Evolutionary conservation across 441 rosid species (phyloP), one percentile per base, ranked within the genome.

Genomic region (Raphanus hybrid): DNA sequence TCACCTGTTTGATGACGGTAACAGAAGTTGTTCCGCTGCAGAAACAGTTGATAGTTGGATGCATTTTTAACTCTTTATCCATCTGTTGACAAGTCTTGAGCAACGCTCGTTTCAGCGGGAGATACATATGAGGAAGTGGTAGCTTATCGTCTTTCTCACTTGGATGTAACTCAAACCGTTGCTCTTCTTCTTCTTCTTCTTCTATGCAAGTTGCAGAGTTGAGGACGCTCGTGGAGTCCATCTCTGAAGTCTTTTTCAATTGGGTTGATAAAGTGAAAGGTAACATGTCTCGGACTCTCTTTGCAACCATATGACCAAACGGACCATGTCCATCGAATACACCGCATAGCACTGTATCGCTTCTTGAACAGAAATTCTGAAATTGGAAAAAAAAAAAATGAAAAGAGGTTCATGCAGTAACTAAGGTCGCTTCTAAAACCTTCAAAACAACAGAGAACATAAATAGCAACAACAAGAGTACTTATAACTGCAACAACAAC

Each of bases 241-340:
- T 71, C 70, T 12, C 57, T 8, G 62, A 74, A 59, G 20, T 59
- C 69, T 67, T 76, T 77, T 82, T 85, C 88, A 89, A 79, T 71
- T 88, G 90, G n/a, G 75, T 82, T 65, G 78, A 78, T 70, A 88
- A 75, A 3, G 76, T 80, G 58, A 74, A 68, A 29, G 92, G 92
- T 68, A 88, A 85, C 74, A 84, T 78, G 81, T 88, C 92, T 52
- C 92, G 82, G 37, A 85, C 87, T 83, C 82, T 86, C 81, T 80
- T 84, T 27, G 92, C 81, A 61, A 88, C 92, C 87, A 84, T 76
- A 81, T 88, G 92, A 79, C 92, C 92, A 18, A 75, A 86, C 15
- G 92, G 92, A 71, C 92, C 92, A 15, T 88, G 92, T 59, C 92
- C 92, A 79, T 88, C 92, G 67, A 86, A 88, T 73, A 88, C 86